phyloP scores from a whole-genome alignment of 768 basidiomycete genomes.

The Lactarius akahatsu region DNA sequence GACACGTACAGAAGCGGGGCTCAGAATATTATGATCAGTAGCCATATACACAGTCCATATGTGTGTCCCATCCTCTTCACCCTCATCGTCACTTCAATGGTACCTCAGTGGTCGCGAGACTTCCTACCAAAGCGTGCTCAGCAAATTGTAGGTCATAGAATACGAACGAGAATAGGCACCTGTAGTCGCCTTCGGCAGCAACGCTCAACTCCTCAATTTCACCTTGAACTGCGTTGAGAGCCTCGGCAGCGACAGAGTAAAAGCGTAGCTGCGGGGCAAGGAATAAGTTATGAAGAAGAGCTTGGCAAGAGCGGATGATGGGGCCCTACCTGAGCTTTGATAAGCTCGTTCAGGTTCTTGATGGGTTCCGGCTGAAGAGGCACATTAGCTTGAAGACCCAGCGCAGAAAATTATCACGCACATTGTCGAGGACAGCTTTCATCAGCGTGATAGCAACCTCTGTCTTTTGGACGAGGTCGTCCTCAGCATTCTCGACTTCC shows the following conservation, averaged over 20 bases:
- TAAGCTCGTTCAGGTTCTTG: slow-evolving; percentile 89
- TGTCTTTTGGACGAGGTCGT: slow-evolving; percentile 96
- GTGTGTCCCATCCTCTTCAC: slow-evolving; percentile 9
- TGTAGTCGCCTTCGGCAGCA: slow-evolving; percentile 93
- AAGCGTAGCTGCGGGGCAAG: slow-evolving; percentile 56
- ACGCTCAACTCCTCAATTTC: slow-evolving; percentile 93
- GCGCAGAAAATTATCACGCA: slow-evolving; percentile 41
- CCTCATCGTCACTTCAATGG: slow-evolving; percentile 36
- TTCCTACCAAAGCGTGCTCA: slow-evolving; percentile 50
- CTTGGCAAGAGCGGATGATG: background rate
- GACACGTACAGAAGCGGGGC: slow-evolving; percentile 22
- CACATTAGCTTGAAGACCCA: slow-evolving; percentile 3
- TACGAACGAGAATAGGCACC: slow-evolving; percentile 43
- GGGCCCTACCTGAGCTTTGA: slow-evolving; percentile 74
- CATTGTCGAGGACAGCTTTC: slow-evolving; percentile 98
- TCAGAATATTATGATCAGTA: slow-evolving; percentile 21
- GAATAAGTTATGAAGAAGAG: background rate
- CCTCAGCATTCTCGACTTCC: slow-evolving; percentile 91
- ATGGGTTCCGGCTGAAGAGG: slow-evolving; percentile 82
- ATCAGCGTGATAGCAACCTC: slow-evolving; percentile 95
- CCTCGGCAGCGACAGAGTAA: slow-evolving; percentile 75
- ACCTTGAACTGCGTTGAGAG: slow-evolving; percentile 77
- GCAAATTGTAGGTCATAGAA: background rate
- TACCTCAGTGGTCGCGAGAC: slow-evolving; percentile 84
- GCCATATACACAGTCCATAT: slow-evolving; percentile 19